These are phyloP conservation scores for Aegle marmelos DNA, from an alignment of 345 rosid species.

Conservation along the genomic window DNA sequence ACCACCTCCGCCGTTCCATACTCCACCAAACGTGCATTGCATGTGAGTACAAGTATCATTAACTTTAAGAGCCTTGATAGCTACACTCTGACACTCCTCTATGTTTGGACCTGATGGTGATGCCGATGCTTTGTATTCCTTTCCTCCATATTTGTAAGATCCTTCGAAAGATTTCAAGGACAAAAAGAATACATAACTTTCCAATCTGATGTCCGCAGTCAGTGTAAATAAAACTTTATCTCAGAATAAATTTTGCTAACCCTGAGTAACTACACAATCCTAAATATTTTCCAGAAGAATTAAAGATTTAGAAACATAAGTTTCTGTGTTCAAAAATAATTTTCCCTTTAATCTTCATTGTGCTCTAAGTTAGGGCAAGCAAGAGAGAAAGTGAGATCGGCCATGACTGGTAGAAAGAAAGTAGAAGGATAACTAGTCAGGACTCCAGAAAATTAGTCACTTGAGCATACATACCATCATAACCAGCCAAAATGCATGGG, in stretches of 20 bases:
- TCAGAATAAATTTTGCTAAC: not conserved
- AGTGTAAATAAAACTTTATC: not conserved
- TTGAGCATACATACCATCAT: slow-evolving; percentile 56
- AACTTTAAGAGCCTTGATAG: slow-evolving; percentile 74
- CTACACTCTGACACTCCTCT: slow-evolving; percentile 68
- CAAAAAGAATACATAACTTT: not conserved
- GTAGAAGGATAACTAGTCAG: not conserved
- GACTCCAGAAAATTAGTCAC: slow-evolving; percentile 6
- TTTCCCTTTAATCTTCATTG: not conserved
- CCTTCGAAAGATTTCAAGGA: slow-evolving; percentile 37
- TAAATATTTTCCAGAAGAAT: not conserved
- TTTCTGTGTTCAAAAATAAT: not conserved
- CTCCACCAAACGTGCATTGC: slow-evolving; percentile 94
- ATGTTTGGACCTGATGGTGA: slow-evolving; percentile 65
- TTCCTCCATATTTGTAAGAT: slow-evolving; percentile 74
- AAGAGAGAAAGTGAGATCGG: not conserved
- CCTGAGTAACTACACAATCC: not conserved
- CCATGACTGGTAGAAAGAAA: not conserved
- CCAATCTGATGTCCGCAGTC: not conserved
- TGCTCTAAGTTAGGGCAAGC: not conserved
- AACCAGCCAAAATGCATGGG: slow-evolving; percentile 81
- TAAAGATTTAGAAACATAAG: not conserved
- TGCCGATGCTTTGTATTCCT: slow-evolving; percentile 48
- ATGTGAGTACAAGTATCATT: slow-evolving; percentile 81
- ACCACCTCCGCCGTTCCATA: slow-evolving; percentile 99